Percentiles rank a stretch among this genome's conserved stretches.
Evolutionary conservation across 2,329 filamentous ascomycete species (phyloP).

Genomic region (Phialophora expanda): DNA sequence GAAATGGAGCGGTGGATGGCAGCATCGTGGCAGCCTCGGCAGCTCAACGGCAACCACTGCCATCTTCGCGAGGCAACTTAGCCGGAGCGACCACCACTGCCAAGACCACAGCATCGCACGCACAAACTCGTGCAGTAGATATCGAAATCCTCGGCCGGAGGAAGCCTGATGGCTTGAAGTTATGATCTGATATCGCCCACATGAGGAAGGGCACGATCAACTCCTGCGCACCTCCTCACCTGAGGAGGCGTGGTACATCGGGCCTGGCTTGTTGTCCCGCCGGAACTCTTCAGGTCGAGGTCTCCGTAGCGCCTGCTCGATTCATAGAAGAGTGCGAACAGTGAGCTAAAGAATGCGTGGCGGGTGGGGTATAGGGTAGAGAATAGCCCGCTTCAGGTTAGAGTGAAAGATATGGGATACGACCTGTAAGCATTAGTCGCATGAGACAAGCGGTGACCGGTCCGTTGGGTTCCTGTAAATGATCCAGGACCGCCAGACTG

Average conservation of each 20-base stretch:
- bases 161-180: neutral
- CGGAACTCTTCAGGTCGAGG: neutral
- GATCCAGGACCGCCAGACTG: neutral
- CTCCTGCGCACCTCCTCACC: too few relatives aligned
- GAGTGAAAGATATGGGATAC: neutral
- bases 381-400: neutral
- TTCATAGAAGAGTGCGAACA: neutral
- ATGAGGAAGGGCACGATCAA: neutral
- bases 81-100: neutral
- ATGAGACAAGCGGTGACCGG: neutral
- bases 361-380: neutral
- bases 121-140: too few relatives aligned
- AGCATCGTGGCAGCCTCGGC: neutral
- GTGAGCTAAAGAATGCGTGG: neutral
- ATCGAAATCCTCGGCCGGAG: neutral
- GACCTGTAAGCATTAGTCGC: neutral
- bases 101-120: neutral
- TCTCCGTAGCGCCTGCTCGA: slow-evolving; percentile 1
- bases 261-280: too few relatives aligned
- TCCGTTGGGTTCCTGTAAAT: too few relatives aligned
- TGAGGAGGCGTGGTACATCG: neutral
- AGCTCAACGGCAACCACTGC: neutral
- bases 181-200: neutral
- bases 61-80: neutral
- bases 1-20: neutral